Conservation (phyloP, 139 green algal species). For the Mesotaenium endlicherianum region DNA sequence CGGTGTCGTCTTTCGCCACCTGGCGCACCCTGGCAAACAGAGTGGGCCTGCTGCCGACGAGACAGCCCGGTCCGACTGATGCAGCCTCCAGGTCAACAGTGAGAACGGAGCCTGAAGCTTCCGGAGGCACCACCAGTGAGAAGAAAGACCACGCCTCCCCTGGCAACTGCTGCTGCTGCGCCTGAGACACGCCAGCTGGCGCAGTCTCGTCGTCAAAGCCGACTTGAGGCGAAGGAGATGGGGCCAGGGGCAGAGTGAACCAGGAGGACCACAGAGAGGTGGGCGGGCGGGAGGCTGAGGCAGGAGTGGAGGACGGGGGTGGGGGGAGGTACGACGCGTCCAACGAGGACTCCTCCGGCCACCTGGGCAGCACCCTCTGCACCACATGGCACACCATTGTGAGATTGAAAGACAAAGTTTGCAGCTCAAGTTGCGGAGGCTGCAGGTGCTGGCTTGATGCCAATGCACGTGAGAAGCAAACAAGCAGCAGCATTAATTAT, state of each 20-base stretch:
- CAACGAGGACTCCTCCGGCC: not conserved
- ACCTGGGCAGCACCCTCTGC: not conserved
- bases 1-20: no score
- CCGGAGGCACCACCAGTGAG: not conserved
- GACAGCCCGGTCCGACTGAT: no score
- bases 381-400: not conserved
- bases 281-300: not conserved
- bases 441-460: not conserved
- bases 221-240: not conserved
- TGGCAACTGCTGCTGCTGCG: not conserved
- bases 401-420: not conserved
- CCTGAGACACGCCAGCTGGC: not conserved
- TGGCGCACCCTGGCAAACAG: no score
- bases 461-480: not conserved
- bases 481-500: not conserved
- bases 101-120: not conserved
- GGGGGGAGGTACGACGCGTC: constrained; percentile 5
- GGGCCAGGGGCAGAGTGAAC: not conserved
- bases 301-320: no score
- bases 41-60: no score
- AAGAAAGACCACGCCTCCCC: constrained; percentile 9
- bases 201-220: not conserved
- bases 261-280: not conserved
- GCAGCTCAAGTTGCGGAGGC: not conserved
- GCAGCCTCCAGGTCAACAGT: not conserved